These are phyloP conservation scores for Daldinia bambusicola DNA, from an alignment of 495 filamentous ascomycete species.

Conservation along the genomic window DNA sequence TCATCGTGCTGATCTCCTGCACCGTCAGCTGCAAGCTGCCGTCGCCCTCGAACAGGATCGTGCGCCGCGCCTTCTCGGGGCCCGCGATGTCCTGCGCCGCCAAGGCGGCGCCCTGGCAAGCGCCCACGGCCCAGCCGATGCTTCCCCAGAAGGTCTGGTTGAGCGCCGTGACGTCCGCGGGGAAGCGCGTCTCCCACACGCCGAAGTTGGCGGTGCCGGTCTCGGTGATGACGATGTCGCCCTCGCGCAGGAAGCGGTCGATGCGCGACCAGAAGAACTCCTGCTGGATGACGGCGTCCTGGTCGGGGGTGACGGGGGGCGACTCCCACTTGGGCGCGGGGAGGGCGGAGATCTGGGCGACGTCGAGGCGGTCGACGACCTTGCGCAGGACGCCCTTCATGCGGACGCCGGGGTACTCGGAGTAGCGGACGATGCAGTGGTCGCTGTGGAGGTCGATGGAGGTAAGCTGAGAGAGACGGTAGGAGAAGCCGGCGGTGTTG, in stretches of 20 bases:
- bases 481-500: constrained; percentile 91
- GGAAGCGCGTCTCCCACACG: constrained; percentile 88
- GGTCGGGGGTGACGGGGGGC: constrained; percentile 55
- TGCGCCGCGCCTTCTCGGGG: constrained; percentile 59
- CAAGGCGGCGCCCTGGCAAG: constrained; percentile 78
- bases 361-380: constrained; percentile 68
- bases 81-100: constrained; percentile 68
- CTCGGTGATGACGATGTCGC: constrained; percentile 86
- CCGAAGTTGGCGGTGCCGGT: constrained; percentile 93
- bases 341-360: constrained; percentile 63
- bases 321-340: constrained; percentile 62
- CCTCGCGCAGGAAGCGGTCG: constrained; percentile 77
- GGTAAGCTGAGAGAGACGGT: constrained; percentile 80
- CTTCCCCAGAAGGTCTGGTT: constrained; percentile 91
- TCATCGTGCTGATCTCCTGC: constrained; percentile 88
- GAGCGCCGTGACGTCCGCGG: constrained; percentile 75
- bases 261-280: constrained; percentile 87
- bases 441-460: constrained; percentile 90
- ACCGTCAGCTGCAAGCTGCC: constrained; percentile 86
- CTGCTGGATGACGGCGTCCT: constrained; percentile 71
- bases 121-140: constrained; percentile 84
- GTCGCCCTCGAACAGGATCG: constrained; percentile 88
- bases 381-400: constrained; percentile 90
- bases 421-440: constrained; percentile 78
- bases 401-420: constrained; percentile 81